phyloP scores from a whole-genome alignment of 768 basidiomycete genomes.

The Pleurotus tuber-regium region DNA sequence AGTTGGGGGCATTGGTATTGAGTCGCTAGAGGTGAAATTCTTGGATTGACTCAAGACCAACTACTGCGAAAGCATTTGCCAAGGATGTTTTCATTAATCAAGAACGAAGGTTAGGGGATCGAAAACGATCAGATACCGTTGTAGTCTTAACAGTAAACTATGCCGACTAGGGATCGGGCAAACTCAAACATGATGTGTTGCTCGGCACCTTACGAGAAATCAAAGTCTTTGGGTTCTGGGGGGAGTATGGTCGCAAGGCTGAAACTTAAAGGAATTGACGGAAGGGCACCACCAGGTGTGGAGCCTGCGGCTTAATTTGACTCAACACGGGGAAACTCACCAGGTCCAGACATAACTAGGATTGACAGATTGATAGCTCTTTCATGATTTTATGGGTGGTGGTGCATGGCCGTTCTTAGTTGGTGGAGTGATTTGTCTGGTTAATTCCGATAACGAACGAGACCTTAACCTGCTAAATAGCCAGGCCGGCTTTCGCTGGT shows the following conservation, averaged over 20 bases:
- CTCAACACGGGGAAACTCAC: slow-evolving; percentile 82
- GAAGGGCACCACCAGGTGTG: slow-evolving; percentile 78
- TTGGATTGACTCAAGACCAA: background rate
- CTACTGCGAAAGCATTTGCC: background rate
- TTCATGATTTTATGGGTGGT: slow-evolving; percentile 85
- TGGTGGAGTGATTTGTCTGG: slow-evolving; percentile 87
- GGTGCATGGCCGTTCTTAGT: slow-evolving; percentile 90
- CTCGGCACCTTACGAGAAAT: slow-evolving; percentile 84
- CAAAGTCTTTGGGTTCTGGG: slow-evolving; percentile 83
- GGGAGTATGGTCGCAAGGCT: slow-evolving; percentile 50
- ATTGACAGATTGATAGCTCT: slow-evolving; percentile 83
- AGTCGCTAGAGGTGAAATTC: background rate
- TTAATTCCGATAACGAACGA: slow-evolving; percentile 85
- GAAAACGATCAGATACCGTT: slow-evolving; percentile 1
- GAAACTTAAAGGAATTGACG: slow-evolving; percentile 85
- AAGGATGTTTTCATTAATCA: slow-evolving; percentile 1
- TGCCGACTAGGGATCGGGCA: background rate
- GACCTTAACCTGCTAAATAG: slow-evolving; percentile 85
- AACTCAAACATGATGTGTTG: slow-evolving; percentile 24
- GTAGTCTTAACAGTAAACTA: slow-evolving; percentile 1
- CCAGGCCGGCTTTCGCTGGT: slow-evolving; percentile 60
- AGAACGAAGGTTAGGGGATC: background rate
- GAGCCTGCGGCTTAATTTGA: slow-evolving; percentile 86
- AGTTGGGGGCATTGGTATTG: background rate
- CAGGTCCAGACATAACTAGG: slow-evolving; percentile 76